Base-by-base conservation (phyloP, 1,139 yeast genomes). In the Debaryomyces sp. region DNA sequence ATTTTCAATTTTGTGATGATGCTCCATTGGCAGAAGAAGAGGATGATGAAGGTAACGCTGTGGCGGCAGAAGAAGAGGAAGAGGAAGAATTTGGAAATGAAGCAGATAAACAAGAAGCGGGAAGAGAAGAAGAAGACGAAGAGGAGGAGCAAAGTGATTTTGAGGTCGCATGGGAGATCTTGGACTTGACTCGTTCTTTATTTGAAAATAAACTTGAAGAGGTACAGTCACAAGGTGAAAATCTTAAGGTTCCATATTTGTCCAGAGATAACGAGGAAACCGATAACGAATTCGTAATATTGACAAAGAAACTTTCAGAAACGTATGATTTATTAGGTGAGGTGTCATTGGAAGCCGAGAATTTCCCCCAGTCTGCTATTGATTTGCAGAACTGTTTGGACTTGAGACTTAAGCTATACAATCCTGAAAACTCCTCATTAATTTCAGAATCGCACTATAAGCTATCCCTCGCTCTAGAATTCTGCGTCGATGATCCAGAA, bases 271-370 rank as follows among this genome's bases (percentile, higher is more conserved):
- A 64, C 15, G 73, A 67, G 18, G 66, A 63, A 13, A 60, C 71
- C 2, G 50, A 59, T 6, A 68, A 75, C 51, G 68, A 68, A 38
- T 66, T 64, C 47, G 66, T 75, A 7, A 68, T 64, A 24, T 56
- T 73, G 34, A 70, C 76, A 49, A 73, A 76, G 56, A 85, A 82
- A 56, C 72, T 92, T 29, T 84, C 95, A 0, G 95, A 89, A 50
- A 82, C 87, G 0, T 87, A 84, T 61, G 95, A 88, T 61, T 67
- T 92, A 7, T 73, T 91, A 18, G 98, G 98, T 21, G 98, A 94
- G 63, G 88, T 92, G 6, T 87, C 96, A 0, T 71, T 91, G 37
- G 97, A 91, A 62, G 84, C 92, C 2, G 92, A 91, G 57, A 89
- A 89, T 65, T 89, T 89, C 62, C 69, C 73, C 12, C 96, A 89